Base-by-base conservation (phyloP, 2,329 filamentous ascomycete species). In the Ophiosphaerella herpotricha region DNA sequence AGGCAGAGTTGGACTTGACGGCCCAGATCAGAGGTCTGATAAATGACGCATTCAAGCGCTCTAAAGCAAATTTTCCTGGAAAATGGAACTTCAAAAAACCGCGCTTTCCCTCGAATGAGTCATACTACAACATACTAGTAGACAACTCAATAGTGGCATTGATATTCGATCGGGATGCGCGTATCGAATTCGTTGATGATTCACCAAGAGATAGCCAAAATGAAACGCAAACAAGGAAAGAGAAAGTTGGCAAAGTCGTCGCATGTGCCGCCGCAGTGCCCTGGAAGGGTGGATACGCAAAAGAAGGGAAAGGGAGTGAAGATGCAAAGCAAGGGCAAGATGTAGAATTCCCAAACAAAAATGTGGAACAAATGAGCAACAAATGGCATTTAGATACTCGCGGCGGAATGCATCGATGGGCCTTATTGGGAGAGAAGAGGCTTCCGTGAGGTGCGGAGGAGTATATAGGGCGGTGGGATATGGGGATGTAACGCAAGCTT, bases 381-480 rank as follows among this genome's bases (percentile, higher is more conserved):
- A 33, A 46, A 23, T 45, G 52, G 2, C 38, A 41, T 1, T 29
- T 66, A 64, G 66, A 57, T 70, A 6, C 12, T 61, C 14, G 55
- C 57, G 0, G 63, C 57, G 2, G 65, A 70, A 26, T 60, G 54
- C 41, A 38, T 64, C 3, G 64, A 63, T 31, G 65, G 64, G 3
- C 47, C 16, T 2, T 70, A 70, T 48, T 68, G 66, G 66, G 53
- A 60, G 21, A 62, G 50, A 40, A 61, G 50, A 39, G 65, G 66
- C 11, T 67, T 55, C 48, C 21, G 34, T 3, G 48, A 63, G 16
- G 54, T 67, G 0, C 48, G 64, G 24, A 50, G 52, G 34, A 52
- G 34, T 21, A 39, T 32, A 1, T 35, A 46, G 18, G 50, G 47
- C 5, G 24, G 39, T 5, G 57, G 55, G 1, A 49, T 56, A 7